phyloP scores from a whole-genome alignment of 2,329 filamentous ascomycete species.

The Aspergillus luchuensis region DNA sequence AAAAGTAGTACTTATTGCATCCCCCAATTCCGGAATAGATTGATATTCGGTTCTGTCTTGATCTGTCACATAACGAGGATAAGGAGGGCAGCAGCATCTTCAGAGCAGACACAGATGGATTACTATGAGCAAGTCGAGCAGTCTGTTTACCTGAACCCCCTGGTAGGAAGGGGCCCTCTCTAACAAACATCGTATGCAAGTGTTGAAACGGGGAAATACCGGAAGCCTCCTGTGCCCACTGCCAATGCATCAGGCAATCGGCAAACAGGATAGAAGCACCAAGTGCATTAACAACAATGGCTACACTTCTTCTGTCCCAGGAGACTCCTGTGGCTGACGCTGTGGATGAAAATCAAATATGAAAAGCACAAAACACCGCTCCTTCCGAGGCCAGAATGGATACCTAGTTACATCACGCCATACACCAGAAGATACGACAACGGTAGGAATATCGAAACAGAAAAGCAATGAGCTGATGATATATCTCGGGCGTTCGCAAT shows the following conservation, averaged over 20 bases:
- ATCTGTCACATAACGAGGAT: too few relatives aligned
- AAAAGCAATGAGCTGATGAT: not conserved
- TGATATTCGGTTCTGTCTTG: too few relatives aligned
- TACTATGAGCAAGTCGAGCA: not conserved
- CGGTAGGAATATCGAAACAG: conserved; percentile 6
- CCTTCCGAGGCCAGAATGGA: conserved; percentile 20
- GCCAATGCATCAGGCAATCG: not conserved
- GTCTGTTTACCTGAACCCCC: not conserved
- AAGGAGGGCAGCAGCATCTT: not conserved
- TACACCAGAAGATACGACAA: conserved; percentile 19
- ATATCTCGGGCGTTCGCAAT: not conserved
- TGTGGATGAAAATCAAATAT: not conserved
- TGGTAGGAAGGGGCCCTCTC: not conserved
- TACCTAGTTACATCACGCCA: conserved; percentile 22
- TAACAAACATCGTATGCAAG: not conserved
- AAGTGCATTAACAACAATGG: not conserved
- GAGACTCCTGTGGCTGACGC: not conserved
- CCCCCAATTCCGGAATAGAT: too few relatives aligned
- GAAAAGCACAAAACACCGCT: conserved; percentile 23
- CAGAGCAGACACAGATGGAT: not conserved
- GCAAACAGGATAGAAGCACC: not conserved
- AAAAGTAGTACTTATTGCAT: too few relatives aligned
- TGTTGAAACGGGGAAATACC: not conserved
- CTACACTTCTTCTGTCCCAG: not conserved
- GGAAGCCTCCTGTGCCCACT: not conserved